Evolutionary conservation across 116 monocot species (phyloP), one percentile per base, ranked within the genome.

Genomic region (Iris pallida): DNA sequence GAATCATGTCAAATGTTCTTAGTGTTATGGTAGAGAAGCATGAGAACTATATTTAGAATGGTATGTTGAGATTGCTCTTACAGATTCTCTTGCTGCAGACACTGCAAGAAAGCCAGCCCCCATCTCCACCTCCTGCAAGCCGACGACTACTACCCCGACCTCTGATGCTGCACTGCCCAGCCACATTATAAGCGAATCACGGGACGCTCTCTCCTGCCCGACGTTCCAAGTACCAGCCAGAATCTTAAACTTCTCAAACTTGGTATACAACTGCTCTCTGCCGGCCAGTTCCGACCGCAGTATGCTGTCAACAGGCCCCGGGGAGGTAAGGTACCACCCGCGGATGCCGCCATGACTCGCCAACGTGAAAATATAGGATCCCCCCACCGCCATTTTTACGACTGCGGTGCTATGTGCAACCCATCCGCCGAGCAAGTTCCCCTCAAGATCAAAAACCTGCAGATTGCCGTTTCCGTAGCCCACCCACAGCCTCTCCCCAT

Each of bases 111-210:
- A 91, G 13, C 91, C 91, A 66, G 91, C 91, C 10, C 91, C 91
- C 91, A 91, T 91, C 56, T 91, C 91, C 18, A 91, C 75, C 75
- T 91, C 91, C 73, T 91, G 91, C 69, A 87, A 78, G 49, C 91
- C 91, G 75, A 82, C 68, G 52, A 87, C 81, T 42, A 91, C 87
- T 47, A 91, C 46, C 18, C 75, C 83, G 8, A 87, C 82, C 62
- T 87, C 85, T 47, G 78, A 73, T 42, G 79, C 82, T 15, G 67
- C 84, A 66, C 45, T 20, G 52, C 80, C 87, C 16, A 91, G 20
- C 91, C 87, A 91, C 8, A 75, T 76, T 70, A 64, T 75, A 19
- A 91, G 78, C 8, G 91, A 84, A 73, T 82, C 80, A 82, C 58
- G 84, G 66, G 80, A 72, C 7, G 91, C 91, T 54, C 81, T 82